Evolutionary conservation across 2,329 filamentous ascomycete genomes (phyloP), one percentile per base, ranked within the genome.

Genomic region (Sclerotinia trifoliorum): DNA sequence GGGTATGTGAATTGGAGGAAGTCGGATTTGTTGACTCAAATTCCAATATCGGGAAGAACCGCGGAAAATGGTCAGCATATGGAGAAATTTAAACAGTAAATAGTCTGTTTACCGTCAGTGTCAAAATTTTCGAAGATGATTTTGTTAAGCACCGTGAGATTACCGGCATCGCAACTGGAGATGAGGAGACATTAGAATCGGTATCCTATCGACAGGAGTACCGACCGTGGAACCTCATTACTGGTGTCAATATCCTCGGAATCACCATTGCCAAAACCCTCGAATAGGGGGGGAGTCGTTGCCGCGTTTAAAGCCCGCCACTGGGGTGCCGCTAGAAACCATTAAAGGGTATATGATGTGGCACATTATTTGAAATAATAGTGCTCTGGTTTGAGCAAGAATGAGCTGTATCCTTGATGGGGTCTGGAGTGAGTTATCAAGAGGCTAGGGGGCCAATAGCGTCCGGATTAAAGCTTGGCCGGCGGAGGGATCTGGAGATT

Each of bases 61-160:
- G 80, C 64, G 32, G 77, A 19, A 75, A 75, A 8, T 72, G 79
- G 58, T 74, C 77, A 19, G 78, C 65, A 2, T 80, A 80, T 73
- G 79, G 75, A 66, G 74, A 77, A 68, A 77, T 77, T 70, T 80
- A 80, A 70, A 71, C 78, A 3, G 78, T 77, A 11, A 79, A 79
- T 64, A 72, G 80, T 65, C 71, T 80, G 2, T 80, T 78, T 58
- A 72, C 72, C 0, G 70, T 54, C 76, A 68, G 0, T 68, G 75
- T 39, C 35, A 1, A 39, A 39, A 13, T 39, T 2, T 39, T 39
- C 10, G 19, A 32, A 5, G 29, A 55, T 0, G 52, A 35, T 55
- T 1, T 6, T 2, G 19, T 55, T n/a, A 4, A 35, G 3, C 2
- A 6, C 5, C 4, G 10, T 8, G 2, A 21, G 2, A 2, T 35